phyloP scores from a whole-genome alignment of 2,329 filamentous ascomycete genomes.

The Fusarium heterosporum region DNA sequence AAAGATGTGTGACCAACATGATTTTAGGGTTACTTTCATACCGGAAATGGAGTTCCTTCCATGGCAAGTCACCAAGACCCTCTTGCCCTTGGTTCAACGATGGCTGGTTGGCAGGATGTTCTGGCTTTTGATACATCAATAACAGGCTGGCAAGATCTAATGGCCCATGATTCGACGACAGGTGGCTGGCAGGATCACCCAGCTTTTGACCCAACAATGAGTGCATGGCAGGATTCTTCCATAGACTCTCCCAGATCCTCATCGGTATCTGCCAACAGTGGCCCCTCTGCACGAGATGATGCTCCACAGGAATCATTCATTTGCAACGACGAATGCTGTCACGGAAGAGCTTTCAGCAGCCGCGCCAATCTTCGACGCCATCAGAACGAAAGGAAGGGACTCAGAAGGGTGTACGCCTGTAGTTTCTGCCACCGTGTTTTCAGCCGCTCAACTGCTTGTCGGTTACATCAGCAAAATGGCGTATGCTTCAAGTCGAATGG shows the following conservation, averaged over 20 bases:
- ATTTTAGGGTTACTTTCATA: background rate
- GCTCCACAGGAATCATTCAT: background rate
- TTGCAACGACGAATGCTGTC: constrained; percentile 7
- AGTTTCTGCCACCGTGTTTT: constrained; percentile 4
- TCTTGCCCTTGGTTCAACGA: background rate
- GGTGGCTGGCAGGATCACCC: background rate
- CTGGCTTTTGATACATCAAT: background rate
- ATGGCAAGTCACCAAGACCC: background rate
- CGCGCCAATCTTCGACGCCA: constrained; percentile 11
- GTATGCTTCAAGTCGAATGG: constrained; percentile 2
- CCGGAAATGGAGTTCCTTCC: background rate
- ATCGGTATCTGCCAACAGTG: constrained; percentile 1
- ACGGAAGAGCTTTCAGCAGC: constrained; percentile 7
- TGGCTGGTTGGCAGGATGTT: background rate
- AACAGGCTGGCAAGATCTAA: background rate
- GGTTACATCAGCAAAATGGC: constrained; percentile 6
- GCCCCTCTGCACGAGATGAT: background rate
- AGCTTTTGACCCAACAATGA: background rate
- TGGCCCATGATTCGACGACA: background rate
- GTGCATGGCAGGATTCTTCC: background rate
- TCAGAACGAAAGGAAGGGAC: constrained; percentile 3
- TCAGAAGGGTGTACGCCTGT: constrained; percentile 1
- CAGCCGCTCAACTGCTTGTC: constrained; percentile 5
- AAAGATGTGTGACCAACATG: background rate
- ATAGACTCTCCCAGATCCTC: background rate